Evolutionary conservation across 2,329 filamentous ascomycete genomes (phyloP), one percentile per base, ranked within the genome.

Genomic region (Monilinia fructicola): DNA sequence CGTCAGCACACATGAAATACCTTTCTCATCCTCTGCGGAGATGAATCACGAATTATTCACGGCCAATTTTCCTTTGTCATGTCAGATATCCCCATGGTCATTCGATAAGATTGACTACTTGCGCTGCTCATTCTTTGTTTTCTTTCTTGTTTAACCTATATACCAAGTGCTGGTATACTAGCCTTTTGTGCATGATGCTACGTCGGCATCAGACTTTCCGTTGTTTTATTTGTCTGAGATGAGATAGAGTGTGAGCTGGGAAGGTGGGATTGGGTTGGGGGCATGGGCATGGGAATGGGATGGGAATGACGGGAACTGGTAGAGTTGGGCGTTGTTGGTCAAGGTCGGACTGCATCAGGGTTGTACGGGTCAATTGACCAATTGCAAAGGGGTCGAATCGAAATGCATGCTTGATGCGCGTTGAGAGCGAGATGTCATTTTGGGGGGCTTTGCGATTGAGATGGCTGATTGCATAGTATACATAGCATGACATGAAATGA

Each of bases 101-200:
- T 35, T 23, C 56, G 18, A 59, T 59, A 35, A 38, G 56, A 48
- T 48, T 59, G 56, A 59, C 28, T 59, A 23, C 21, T 6, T 31
- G 35, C 21, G 12, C 42, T 35, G 48, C 56, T 48, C 55, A 46
- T 46, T 46, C 11, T 48, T 35, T 31, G n/a, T 10, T 58, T 46
- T 31, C 31, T 48, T 40, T n/a, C 46, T 46, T 16, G 10, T n/a
- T 3, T 35, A 26, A n/a, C 42, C 42, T 59, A 48, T 35, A 35
- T 59, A 59, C 56, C 56, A 59, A 59, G 56, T 59, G 56, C 56
- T 59, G 56, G 56, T 59, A 59, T 59, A 23, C 48, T 48, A 59
- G 42, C 26, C 26, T 48, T 59, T 48, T 59, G 46, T 35, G 56
- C 42, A 59, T 59, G n/a, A 9, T 59, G n/a, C 11, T 10, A 42